phyloP scores from a whole-genome alignment of 768 basidiomycete genomes.

The Podaxis sp. region DNA sequence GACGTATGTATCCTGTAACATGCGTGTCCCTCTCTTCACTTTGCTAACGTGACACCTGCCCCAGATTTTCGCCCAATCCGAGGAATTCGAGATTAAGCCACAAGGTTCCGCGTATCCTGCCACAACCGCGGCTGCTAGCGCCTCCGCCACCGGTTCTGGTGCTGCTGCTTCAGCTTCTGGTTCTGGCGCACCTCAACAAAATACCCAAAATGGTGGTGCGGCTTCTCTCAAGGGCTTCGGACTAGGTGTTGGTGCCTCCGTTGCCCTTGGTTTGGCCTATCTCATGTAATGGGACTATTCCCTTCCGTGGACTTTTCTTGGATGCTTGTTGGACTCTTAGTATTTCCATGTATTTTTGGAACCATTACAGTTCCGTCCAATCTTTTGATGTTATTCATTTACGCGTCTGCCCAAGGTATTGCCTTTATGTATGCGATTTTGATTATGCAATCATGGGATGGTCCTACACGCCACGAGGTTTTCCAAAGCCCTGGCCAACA shows the following conservation, averaged over 20 bases:
- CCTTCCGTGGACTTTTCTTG: background rate
- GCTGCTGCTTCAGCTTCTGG: slow-evolving; percentile 18
- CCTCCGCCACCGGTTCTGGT: slow-evolving; percentile 25
- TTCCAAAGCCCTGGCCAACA: no score
- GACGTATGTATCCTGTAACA: slow-evolving; percentile 43
- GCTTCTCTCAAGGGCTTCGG: background rate
- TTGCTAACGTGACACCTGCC: background rate
- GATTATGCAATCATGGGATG: background rate
- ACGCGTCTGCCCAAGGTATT: background rate
- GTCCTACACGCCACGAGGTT: background rate
- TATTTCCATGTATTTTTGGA: background rate
- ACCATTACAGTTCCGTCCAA: slow-evolving; percentile 2
- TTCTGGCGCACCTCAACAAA: background rate
- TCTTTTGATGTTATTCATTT: background rate
- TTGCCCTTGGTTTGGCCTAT: slow-evolving; percentile 11
- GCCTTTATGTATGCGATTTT: background rate
- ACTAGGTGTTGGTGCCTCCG: slow-evolving; percentile 6
- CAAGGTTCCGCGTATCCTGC: slow-evolving; percentile 53
- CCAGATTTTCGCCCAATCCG: slow-evolving; percentile 57
- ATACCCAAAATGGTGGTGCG: background rate
- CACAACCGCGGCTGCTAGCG: slow-evolving; percentile 28
- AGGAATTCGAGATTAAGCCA: slow-evolving; percentile 62
- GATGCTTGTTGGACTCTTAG: slow-evolving; percentile 1
- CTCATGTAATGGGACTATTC: background rate
- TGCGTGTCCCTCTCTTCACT: background rate